A percentile compares a stretch with the other conserved stretches of the same genome.
Conservation (phyloP, 2,329 filamentous ascomycete genomes). For the Septoria linicola region DNA sequence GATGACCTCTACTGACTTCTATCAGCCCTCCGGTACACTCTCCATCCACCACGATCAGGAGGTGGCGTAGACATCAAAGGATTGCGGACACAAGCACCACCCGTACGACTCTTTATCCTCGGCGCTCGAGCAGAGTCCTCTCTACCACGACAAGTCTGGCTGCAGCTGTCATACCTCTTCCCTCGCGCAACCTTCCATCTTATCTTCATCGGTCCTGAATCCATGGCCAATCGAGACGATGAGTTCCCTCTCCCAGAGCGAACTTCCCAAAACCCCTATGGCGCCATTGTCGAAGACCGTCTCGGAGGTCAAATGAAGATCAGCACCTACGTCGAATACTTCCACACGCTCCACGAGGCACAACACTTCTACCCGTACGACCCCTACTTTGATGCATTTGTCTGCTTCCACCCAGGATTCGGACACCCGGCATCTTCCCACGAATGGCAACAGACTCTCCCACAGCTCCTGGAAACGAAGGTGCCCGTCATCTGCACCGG, state of each 20-base stretch:
- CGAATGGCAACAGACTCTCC: constrained; percentile 91
- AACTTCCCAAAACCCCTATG: constrained; percentile 84
- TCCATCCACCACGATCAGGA: constrained; percentile 82
- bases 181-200: constrained; percentile 87
- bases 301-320: constrained; percentile 91
- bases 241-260: constrained; percentile 89
- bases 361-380: constrained; percentile 92
- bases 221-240: constrained; percentile 88
- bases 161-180: constrained; percentile 91
- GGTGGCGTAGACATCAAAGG: constrained; percentile 73
- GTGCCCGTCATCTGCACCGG: constrained; percentile 91
- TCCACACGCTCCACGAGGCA: constrained; percentile 90
- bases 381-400: constrained; percentile 96
- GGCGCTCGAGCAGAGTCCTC: constrained; percentile 97
- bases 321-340: constrained; percentile 96
- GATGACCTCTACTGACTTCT: constrained; percentile 20
- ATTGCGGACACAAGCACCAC: constrained; percentile 78
- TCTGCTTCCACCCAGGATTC: constrained; percentile 94
- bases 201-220: constrained; percentile 92
- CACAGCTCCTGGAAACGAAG: constrained; percentile 89
- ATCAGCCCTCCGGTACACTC: constrained; percentile 81
- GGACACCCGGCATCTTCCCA: constrained; percentile 90
- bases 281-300: constrained; percentile 88
- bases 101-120: constrained; percentile 87
- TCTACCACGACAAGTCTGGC: constrained; percentile 88